Base-by-base conservation (phyloP, 805 yeast genomes). In the Monosporozyma siamensis region DNA sequence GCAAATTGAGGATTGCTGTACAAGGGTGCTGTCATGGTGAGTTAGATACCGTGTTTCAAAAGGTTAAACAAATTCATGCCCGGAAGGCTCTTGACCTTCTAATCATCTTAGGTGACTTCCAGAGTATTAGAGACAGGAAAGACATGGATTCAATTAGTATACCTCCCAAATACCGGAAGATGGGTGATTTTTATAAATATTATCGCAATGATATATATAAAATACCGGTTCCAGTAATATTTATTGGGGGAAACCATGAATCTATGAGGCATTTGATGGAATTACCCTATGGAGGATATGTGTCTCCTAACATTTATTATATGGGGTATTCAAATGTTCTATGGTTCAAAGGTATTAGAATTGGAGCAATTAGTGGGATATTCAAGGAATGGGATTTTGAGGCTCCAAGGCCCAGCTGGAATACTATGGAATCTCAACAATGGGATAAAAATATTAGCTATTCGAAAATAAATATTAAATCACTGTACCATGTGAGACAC, bases 181-280 rank as follows among this genome's bases (percentile, higher is more conserved):
- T 87, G 51, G 95, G 96, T 2, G 95, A 90, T 52, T 92, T 90
- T 59, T 77, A 74, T 35, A 65, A 72, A 20, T 90, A 88, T 58
- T 85, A 84, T 1, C 86, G 90, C 1, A 49, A 53, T 15, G 66
- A 63, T 38, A 24, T 37, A 17, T 30, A 35, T n/a, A 95, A 95
- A 0, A n/a, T 27, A 10, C 95, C 96, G 0, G 69, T 82, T 1
- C 61, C 78, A 25, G 90, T 97, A 0, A 51, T 92, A 0, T 82
- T 90, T 50, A 77, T 92, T 34, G 97, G 98, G 3, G 98, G 98
- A 0, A 92, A 92, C 62, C 98, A 92, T 56, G 98, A 92, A 57
- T 79, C 92, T 4, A 84, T 94, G 44, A 77, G 80, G 45, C 85
- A 83, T 57, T 56, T 92, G 48, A 67, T 74, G 46, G 87, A 83